Conservation (phyloP, 2,329 filamentous ascomycete genomes). For the Trichoderma sp. region DNA sequence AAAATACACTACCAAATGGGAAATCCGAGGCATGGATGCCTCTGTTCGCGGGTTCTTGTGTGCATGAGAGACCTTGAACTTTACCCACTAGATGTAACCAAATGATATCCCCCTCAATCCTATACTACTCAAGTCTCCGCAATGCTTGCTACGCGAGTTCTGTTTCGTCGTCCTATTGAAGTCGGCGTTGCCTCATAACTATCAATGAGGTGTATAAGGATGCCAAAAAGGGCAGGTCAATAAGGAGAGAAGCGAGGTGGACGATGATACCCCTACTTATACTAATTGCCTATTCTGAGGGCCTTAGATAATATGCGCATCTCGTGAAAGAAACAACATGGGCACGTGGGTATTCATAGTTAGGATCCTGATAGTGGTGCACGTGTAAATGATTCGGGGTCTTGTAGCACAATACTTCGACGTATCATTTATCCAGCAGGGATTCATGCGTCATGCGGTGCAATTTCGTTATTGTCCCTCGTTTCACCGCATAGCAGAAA, state of each 20-base stretch:
- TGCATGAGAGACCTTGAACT: not conserved
- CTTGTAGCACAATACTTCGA: not conserved
- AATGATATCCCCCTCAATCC: not conserved
- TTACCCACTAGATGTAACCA: not conserved
- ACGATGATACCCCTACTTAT: not conserved
- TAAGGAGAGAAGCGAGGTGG: not conserved
- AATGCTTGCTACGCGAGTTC: not conserved
- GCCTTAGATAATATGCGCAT: not conserved
- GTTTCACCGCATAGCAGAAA: not conserved
- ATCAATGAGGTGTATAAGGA: not conserved
- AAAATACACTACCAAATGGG: not conserved
- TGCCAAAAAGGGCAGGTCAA: not conserved
- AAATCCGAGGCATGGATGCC: not conserved
- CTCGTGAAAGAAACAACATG: not conserved
- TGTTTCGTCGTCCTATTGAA: not conserved
- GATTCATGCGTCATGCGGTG: not conserved
- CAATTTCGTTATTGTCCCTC: not conserved
- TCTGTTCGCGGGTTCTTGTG: not conserved
- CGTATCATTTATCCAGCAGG: not conserved
- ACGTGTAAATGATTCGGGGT: not conserved
- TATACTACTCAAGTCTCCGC: not conserved
- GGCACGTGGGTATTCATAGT: not conserved
- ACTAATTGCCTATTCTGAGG: not conserved
- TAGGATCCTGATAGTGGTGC: not conserved
- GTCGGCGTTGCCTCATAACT: not conserved